Percentiles rank a stretch among this genome's conserved stretches.
Conservation (phyloP, 2,329 filamentous ascomycete species). For the Neoascochyta sp. region DNA sequence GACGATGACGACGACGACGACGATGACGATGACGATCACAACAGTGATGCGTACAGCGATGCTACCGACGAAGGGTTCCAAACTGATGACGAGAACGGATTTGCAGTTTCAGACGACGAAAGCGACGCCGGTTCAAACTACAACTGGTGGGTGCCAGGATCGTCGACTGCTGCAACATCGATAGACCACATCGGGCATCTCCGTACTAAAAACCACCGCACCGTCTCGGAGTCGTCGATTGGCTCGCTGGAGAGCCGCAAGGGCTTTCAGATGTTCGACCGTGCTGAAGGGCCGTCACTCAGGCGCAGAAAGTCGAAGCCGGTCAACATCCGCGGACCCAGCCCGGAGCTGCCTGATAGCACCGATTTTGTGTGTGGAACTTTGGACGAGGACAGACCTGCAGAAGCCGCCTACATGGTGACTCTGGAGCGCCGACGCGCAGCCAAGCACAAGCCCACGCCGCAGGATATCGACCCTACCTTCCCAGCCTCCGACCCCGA, state of each 20-base stretch:
- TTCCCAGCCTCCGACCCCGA: slow-evolving; percentile 95
- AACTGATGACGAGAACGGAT: slow-evolving; percentile 73
- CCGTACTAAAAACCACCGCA: slow-evolving; percentile 45
- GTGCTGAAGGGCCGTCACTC: slow-evolving; percentile 13
- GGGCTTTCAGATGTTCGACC: slow-evolving; percentile 26
- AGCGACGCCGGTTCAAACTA: slow-evolving; percentile 62
- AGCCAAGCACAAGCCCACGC: slow-evolving; percentile 75
- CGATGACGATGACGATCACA: slow-evolving; percentile 50
- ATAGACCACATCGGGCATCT: slow-evolving; percentile 48
- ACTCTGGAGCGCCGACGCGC: slow-evolving; percentile 77
- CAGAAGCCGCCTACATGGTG: slow-evolving; percentile 91
- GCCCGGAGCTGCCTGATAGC: slow-evolving; percentile 87
- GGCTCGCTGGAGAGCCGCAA: slow-evolving; percentile 47
- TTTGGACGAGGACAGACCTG: slow-evolving; percentile 85
- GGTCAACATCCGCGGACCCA: slow-evolving; percentile 58
- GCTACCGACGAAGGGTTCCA: slow-evolving; percentile 66
- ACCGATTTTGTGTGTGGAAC: slow-evolving; percentile 99
- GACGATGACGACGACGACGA: slow-evolving; percentile 40
- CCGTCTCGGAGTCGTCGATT: slow-evolving; percentile 52
- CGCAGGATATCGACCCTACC: slow-evolving; percentile 89
- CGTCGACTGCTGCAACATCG: slow-evolving; percentile 53
- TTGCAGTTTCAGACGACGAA: slow-evolving; percentile 66
- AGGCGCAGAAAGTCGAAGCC: slow-evolving; percentile 49
- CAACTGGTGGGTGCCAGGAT: slow-evolving; percentile 59
- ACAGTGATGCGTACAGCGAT: slow-evolving; percentile 30